Percentiles rank a stretch among this genome's conserved stretches.
Evolutionary conservation across 306 rosid genomes (phyloP).

Genomic region (Quercus parvula): DNA sequence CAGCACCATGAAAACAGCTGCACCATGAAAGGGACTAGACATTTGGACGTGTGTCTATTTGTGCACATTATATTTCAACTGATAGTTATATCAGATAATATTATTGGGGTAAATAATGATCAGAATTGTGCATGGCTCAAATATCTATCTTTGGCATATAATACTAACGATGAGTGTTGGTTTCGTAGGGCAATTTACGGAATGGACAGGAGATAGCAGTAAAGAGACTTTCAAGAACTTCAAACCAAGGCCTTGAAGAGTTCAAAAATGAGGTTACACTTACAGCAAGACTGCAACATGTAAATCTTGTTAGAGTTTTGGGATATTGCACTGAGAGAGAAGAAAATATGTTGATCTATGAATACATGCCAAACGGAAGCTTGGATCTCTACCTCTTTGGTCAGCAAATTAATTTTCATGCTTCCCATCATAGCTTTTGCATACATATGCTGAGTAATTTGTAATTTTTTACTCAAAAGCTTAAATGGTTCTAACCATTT

Average conservation of each 20-base stretch:
- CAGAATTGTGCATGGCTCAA: not conserved
- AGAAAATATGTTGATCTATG: conserved; percentile 49
- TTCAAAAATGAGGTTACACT: conserved; percentile 39
- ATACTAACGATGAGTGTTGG: not conserved
- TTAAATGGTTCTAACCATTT: not conserved
- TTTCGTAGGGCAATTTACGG: conserved; percentile 40
- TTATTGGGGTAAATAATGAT: not conserved
- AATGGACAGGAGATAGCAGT: conserved; percentile 48
- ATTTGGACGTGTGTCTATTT: not conserved
- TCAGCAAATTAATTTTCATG: conserved; percentile 4
- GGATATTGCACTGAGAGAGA: conserved; percentile 44
- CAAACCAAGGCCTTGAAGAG: conserved; percentile 48
- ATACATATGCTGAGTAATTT: not conserved
- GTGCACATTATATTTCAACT: not conserved
- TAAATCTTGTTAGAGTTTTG: conserved; percentile 50
- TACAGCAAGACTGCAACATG: conserved; percentile 50
- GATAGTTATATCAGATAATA: not conserved
- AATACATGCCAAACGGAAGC: conserved; percentile 52
- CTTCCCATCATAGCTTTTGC: no score
- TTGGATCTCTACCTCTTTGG: conserved; percentile 50
- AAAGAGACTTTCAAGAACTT: conserved; percentile 46
- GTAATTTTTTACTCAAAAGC: not conserved
- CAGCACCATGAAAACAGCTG: not conserved
- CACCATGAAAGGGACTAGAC: not conserved
- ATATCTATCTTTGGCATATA: not conserved